These are phyloP conservation scores for Cercospora citrullina DNA, from an alignment of 2,329 filamentous ascomycete genomes.

Conservation along the genomic window DNA sequence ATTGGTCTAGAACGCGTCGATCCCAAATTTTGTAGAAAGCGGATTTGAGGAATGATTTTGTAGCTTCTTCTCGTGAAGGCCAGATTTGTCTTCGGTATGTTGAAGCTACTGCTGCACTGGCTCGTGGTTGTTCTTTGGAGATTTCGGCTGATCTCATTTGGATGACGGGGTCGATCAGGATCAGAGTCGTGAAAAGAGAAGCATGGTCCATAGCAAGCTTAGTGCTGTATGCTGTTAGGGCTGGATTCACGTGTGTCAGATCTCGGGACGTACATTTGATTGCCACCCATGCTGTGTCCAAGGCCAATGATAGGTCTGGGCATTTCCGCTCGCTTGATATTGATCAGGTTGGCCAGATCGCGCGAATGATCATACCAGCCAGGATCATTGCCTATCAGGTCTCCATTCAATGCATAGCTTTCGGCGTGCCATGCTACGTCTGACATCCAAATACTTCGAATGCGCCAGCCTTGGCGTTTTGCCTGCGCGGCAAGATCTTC, in stretches of 20 bases:
- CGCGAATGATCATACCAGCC: constrained; percentile 79
- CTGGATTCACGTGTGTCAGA: neutral
- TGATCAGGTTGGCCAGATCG: constrained; percentile 80
- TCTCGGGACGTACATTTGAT: constrained; percentile 53
- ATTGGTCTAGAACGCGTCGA: constrained; percentile 70
- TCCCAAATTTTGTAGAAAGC: constrained; percentile 85
- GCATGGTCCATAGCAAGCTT: constrained; percentile 76
- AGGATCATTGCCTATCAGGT: constrained; percentile 76
- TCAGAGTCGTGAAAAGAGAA: constrained; percentile 70
- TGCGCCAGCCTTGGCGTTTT: constrained; percentile 58
- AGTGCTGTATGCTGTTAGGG: constrained; percentile 37
- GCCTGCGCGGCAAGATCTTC: constrained; percentile 25
- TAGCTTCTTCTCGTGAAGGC: constrained; percentile 74
- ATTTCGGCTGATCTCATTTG: constrained; percentile 49
- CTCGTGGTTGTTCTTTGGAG: constrained; percentile 40
- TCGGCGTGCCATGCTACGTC: constrained; percentile 80
- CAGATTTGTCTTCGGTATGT: constrained; percentile 75
- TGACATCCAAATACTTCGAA: constrained; percentile 83
- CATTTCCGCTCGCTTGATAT: constrained; percentile 75
- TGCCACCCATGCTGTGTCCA: constrained; percentile 86
- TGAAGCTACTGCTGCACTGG: constrained; percentile 53
- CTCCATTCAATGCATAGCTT: constrained; percentile 74
- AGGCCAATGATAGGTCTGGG: constrained; percentile 79
- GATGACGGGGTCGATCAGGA: constrained; percentile 85
- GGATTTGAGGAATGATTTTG: constrained; percentile 63